Evolutionary conservation across 352 stramenopile genomes (phyloP).

Genomic region (Phytopythium helicoides): DNA sequence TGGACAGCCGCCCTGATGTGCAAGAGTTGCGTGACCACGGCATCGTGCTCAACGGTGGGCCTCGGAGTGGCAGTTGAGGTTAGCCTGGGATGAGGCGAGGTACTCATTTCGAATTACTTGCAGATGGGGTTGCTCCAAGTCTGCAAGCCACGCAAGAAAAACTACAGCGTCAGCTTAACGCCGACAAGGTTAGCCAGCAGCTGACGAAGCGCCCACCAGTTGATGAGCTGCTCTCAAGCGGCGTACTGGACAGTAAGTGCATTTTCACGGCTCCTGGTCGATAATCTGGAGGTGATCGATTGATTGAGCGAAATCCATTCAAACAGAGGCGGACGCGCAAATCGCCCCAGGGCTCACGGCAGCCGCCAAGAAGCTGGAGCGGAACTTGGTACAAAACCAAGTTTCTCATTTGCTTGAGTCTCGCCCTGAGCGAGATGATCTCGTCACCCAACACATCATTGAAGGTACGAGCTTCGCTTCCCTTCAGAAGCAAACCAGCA

Average conservation of each 20-base stretch:
- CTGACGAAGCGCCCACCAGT: constrained; percentile 70
- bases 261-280: not conserved
- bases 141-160: constrained; percentile 80
- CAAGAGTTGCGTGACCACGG: constrained; percentile 70
- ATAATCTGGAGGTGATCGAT: not conserved
- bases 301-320: not conserved
- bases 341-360: constrained; percentile 63
- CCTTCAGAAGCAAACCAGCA: not conserved
- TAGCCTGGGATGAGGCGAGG: too few relatives aligned
- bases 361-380: constrained; percentile 78
- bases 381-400: constrained; percentile 77
- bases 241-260: constrained; percentile 51
- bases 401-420: constrained; percentile 78
- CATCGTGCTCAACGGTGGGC: constrained; percentile 54
- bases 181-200: constrained; percentile 71
- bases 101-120: too few relatives aligned
- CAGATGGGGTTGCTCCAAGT: constrained; percentile 65
- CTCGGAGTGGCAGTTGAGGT: too few relatives aligned
- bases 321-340: constrained; percentile 44
- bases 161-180: constrained; percentile 69
- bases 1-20: constrained; percentile 70
- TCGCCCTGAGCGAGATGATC: constrained; percentile 72
- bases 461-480: too few relatives aligned
- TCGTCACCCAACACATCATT: constrained; percentile 73
- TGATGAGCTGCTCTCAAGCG: constrained; percentile 50